Conservation (phyloP, 306 rosid genomes). For the Dalbergia cultrata region DNA sequence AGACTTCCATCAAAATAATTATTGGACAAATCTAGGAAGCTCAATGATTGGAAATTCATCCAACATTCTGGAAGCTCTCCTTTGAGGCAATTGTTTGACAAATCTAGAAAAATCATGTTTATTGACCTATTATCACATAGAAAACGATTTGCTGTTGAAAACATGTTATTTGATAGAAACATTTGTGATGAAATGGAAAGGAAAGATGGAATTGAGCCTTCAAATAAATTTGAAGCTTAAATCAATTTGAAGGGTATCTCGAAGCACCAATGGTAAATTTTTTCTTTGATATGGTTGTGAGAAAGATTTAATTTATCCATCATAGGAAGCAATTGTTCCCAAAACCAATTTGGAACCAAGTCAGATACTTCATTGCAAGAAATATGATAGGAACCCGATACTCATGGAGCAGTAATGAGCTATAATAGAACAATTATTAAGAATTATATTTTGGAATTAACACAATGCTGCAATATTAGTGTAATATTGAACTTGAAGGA, state of each 20-base stretch:
- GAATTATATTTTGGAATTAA: too few relatives aligned
- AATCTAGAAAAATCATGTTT: not conserved
- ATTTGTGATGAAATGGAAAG: not conserved
- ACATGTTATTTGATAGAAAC: not conserved
- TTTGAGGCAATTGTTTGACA: not conserved
- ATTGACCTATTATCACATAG: not conserved
- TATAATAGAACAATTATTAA: too few relatives aligned
- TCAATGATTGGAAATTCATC: not conserved
- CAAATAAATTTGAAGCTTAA: not conserved
- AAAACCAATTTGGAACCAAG: slow-evolving; percentile 17
- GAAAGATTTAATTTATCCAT: not conserved
- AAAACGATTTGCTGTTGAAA: not conserved
- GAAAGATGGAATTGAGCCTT: not conserved
- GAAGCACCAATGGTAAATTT: not conserved
- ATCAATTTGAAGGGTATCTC: not conserved
- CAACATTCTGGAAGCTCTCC: not conserved
- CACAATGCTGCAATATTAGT: too few relatives aligned
- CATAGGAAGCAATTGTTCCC: not conserved
- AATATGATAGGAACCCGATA: not conserved
- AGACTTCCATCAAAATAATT: not conserved
- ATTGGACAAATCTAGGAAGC: not conserved
- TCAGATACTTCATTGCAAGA: not conserved
- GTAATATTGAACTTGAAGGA: too few relatives aligned
- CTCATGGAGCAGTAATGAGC: too few relatives aligned
- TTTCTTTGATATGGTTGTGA: not conserved